These are phyloP conservation scores for Globisporangium acanthophoron DNA, from an alignment of 352 stramenopile species.

Conservation along the genomic window DNA sequence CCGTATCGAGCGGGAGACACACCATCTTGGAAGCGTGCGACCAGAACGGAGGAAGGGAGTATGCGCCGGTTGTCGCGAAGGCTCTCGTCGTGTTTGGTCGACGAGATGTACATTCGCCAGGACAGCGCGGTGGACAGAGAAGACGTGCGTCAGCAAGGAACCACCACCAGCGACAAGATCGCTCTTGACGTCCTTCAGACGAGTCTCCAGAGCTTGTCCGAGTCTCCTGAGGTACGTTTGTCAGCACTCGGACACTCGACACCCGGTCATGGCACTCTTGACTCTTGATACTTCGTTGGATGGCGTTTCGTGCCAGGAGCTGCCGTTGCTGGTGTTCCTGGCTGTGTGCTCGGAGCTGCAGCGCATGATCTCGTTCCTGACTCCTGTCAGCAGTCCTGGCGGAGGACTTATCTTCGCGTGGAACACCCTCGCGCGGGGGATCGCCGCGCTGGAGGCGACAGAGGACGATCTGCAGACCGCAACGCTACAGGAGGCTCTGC, in stretches of 20 bases:
- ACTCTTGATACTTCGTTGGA: background rate
- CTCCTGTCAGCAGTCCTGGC: background rate
- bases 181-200: constrained; percentile 5
- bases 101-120: constrained; percentile 8
- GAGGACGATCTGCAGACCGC: constrained; percentile 8
- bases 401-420: constrained; percentile 14
- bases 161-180: background rate
- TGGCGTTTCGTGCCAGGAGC: background rate
- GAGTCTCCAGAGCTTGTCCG: constrained; percentile 8
- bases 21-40: background rate
- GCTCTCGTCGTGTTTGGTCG: constrained; percentile 7
- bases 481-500: constrained; percentile 5
- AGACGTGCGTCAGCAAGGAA: background rate
- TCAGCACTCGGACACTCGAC: background rate
- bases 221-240: constrained; percentile 8
- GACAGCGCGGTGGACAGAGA: background rate
- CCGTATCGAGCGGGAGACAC: background rate
- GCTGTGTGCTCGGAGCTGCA: constrained; percentile 13
- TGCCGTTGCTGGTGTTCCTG: constrained; percentile 14
- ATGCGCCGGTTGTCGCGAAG: constrained; percentile 5
- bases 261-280: background rate
- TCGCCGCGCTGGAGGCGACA: constrained; percentile 8
- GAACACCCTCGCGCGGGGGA: constrained; percentile 4
- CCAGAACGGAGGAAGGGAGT: background rate
- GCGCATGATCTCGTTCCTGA: constrained; percentile 5